phyloP scores from a whole-genome alignment of 331 rosid species.

The Telfairia occidentalis region DNA sequence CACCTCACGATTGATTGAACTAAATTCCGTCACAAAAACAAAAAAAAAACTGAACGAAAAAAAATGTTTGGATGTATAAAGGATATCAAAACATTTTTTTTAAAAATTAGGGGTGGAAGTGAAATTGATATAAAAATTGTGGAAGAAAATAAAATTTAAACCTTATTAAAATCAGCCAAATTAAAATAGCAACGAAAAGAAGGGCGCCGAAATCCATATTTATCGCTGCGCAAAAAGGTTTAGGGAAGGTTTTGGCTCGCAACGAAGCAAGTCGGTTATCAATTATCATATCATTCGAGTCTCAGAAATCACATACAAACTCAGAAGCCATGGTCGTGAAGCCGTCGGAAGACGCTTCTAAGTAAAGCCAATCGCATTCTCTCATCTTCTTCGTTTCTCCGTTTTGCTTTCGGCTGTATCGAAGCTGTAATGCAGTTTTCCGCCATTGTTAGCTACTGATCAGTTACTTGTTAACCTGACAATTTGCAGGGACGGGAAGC shows the following conservation, averaged over 20 bases:
- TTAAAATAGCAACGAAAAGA: neutral
- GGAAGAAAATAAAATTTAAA: no score
- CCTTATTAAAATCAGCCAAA: no score
- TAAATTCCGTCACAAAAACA: no score
- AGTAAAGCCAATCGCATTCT: neutral
- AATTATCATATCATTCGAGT: neutral
- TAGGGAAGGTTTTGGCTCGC: neutral
- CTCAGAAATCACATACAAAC: neutral
- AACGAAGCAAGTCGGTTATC: neutral
- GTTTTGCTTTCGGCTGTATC: neutral
- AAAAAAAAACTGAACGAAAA: no score
- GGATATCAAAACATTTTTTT: no score
- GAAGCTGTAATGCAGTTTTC: neutral
- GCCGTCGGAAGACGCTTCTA: neutral
- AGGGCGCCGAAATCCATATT: neutral
- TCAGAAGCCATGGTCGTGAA: conserved; percentile 9
- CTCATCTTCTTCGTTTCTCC: neutral
- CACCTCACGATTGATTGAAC: no score
- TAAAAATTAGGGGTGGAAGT: no score
- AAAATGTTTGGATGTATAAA: no score
- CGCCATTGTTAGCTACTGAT: neutral
- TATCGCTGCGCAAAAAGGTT: neutral
- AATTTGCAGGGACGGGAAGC: conserved; percentile 12
- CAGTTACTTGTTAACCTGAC: neutral
- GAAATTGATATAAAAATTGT: no score